phyloP scores from a whole-genome alignment of 2,329 filamentous ascomycete genomes.

The Metarhizium brunneum region DNA sequence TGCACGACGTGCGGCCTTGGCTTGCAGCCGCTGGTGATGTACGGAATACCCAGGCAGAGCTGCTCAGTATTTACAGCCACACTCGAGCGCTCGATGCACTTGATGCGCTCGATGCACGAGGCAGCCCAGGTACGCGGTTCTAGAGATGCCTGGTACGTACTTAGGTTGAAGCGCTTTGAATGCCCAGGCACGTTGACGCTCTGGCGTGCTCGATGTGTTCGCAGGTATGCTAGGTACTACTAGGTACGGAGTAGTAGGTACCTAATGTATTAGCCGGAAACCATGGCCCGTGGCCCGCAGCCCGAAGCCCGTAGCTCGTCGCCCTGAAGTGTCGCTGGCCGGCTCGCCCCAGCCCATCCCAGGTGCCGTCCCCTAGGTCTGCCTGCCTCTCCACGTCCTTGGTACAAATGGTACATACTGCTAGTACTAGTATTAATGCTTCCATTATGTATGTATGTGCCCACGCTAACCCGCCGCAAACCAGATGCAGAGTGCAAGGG shows the following conservation, averaged over 20 bases:
- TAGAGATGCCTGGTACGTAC: too few species aligned
- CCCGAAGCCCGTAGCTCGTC: background rate
- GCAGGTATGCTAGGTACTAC: too few species aligned
- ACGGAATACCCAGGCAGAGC: background rate
- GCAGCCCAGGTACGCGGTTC: too few species aligned
- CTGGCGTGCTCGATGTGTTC: too few species aligned
- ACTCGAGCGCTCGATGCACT: background rate
- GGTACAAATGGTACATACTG: background rate
- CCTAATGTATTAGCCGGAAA: background rate
- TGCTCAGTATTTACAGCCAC: background rate
- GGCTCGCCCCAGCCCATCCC: too few species aligned
- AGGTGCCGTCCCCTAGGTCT: too few species aligned
- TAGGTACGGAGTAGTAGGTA: too few species aligned
- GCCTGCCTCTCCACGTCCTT: background rate
- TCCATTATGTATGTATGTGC: background rate
- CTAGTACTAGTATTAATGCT: background rate
- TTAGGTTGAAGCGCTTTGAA: too few species aligned
- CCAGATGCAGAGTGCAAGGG: constrained; percentile 11
- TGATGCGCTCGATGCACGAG: background rate
- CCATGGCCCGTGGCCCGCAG: background rate
- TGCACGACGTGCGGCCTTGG: background rate
- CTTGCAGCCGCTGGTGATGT: constrained; percentile 3
- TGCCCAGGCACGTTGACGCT: too few species aligned
- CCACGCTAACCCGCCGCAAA: background rate
- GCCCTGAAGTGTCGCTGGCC: background rate